A percentile compares a stretch with the other conserved stretches of the same genome.
Evolutionary conservation across 805 yeast species (phyloP).

Genomic region (Nakazawaea ishiwadae): DNA sequence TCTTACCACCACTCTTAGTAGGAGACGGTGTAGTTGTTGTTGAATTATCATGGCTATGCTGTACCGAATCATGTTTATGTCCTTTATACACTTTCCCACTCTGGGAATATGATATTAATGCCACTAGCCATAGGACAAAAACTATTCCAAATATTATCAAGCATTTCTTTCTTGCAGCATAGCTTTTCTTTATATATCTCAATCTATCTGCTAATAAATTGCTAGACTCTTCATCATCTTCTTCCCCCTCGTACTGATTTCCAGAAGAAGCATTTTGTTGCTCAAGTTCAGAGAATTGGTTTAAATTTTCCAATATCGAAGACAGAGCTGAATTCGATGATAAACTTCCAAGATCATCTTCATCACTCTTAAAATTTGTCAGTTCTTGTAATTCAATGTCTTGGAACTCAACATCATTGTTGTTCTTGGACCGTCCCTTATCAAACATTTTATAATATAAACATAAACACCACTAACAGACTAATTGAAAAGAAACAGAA

Average conservation of each 20-base stretch:
- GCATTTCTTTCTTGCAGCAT: constrained; percentile 10
- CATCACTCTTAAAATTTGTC: not conserved
- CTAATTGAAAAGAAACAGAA: too few relatives aligned
- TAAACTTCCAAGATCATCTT: not conserved
- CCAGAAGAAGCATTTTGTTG: not conserved
- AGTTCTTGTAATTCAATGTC: constrained; percentile 10
- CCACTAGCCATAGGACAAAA: constrained; percentile 22
- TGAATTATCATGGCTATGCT: not conserved
- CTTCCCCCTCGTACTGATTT: not conserved
- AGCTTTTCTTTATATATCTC: not conserved
- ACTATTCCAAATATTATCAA: constrained; percentile 14
- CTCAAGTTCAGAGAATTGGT: constrained; percentile 21
- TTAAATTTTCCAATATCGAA: constrained; percentile 14
- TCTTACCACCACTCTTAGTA: not conserved
- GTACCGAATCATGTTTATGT: not conserved
- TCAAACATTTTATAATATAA: not conserved
- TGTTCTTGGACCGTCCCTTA: not conserved
- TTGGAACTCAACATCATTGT: constrained; percentile 2
- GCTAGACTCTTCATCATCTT: not conserved
- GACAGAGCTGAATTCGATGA: constrained; percentile 12
- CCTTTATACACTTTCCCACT: not conserved
- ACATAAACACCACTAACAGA: too few relatives aligned
- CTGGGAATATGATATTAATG: constrained; percentile 20
- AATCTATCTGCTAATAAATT: not conserved
- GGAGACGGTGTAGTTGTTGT: constrained; percentile 11